Base-by-base conservation (phyloP, 768 basidiomycete species). In the Suillus hirtellus region DNA sequence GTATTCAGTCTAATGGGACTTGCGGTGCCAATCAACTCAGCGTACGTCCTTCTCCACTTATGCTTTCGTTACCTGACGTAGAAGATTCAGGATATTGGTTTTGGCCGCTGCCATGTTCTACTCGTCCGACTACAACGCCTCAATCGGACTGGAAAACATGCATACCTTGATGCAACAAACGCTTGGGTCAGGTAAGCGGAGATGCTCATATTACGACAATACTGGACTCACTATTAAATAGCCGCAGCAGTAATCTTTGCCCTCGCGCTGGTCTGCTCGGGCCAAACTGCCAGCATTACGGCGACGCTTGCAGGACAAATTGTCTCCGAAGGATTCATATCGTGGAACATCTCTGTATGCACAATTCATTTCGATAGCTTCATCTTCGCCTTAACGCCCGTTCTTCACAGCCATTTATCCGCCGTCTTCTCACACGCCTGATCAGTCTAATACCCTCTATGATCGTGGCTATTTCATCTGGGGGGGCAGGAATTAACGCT, bases 221-320 rank as follows among this genome's bases (percentile, higher is more conserved):
- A 35, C 9, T 27, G n/a, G 52, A n/a, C n/a, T 27, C 49, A 37
- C 40, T n/a, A 52, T 55, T 19, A 38, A 17, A 59, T 43, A 70
- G 69, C 59, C n/a, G 55, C 61, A 14, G 82, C 78, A 0, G 70
- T 79, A n/a, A 70, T 83, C 31, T 84, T 84, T 63, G 82, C 83
- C 2, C 63, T 82, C 50, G 81, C 81, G 14, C 71, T 84, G 7
- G 72, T 83, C 14, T 78, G 77, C 52, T 75, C 80, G 4, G 83
- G 83, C 14, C 81, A 85, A 68, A 77, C 77, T n/a, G 83, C 83
- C 1, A 77, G 77, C 21, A 77, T 85, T 63, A 83, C 82, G 0
- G 81, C 79, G 12, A 84, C 83, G 0, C 69, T 84, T 15, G 75
- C 80, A 0, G 81, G 83, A 1, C 82, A 84, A 63, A 75, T 84